Evolutionary conservation across 2,329 filamentous ascomycete genomes (phyloP).

Genomic region (Exophiala bonariae): DNA sequence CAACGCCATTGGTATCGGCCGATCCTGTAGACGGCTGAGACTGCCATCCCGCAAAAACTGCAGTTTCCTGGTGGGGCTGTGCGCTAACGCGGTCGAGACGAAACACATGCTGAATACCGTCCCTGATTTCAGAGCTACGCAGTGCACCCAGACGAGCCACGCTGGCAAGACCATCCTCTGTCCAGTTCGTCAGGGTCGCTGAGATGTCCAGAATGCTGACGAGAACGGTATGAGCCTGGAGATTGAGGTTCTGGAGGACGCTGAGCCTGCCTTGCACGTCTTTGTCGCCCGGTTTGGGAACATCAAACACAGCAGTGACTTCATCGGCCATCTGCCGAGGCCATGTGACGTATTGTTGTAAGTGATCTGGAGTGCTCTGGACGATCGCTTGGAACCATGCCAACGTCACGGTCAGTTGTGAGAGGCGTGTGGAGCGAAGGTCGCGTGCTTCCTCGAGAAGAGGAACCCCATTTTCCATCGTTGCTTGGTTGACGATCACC

Average conservation of each 20-base stretch:
- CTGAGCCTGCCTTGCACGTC: not conserved
- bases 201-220: conserved; percentile 6
- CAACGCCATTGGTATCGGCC: too few relatives aligned
- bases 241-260: not conserved
- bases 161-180: not conserved
- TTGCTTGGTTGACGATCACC: conserved; percentile 30
- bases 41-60: too few relatives aligned
- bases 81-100: too few relatives aligned
- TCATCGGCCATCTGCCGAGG: conserved; percentile 2
- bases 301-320: conserved; percentile 1
- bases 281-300: not conserved
- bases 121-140: too few relatives aligned
- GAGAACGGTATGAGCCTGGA: conserved; percentile 1
- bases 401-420: not conserved
- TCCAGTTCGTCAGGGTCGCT: conserved; percentile 11
- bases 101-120: too few relatives aligned
- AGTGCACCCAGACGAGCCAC: too few relatives aligned
- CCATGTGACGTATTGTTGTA: conserved; percentile 4
- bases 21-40: too few relatives aligned
- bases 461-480: not conserved
- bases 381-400: conserved; percentile 10
- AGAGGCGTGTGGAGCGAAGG: too few relatives aligned
- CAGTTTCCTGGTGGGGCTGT: too few relatives aligned
- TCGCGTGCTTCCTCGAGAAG: not conserved
- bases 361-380: not conserved